These are phyloP conservation scores for Somion occarium DNA, from an alignment of 1,284 basidiomycete species.

Conservation along the genomic window DNA sequence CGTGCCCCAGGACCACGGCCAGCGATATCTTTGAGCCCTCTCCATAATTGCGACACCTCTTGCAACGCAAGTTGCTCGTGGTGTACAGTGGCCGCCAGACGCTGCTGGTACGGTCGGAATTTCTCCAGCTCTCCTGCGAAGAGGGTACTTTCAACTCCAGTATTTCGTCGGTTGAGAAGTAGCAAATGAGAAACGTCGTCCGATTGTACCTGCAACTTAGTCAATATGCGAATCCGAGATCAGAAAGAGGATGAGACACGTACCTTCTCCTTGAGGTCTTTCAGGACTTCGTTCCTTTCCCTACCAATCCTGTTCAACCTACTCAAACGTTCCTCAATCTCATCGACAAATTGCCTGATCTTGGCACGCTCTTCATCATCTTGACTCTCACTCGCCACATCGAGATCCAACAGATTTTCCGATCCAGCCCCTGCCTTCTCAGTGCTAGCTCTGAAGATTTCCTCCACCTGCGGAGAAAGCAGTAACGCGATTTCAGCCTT, in stretches of 20 bases:
- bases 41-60: conserved; percentile 69
- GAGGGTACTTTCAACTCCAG: conserved; percentile 79
- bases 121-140: conserved; percentile 95
- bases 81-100: conserved; percentile 71
- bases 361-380: conserved; percentile 68
- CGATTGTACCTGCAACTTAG: conserved; percentile 67
- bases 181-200: conserved; percentile 97
- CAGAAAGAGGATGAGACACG: background rate
- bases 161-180: conserved; percentile 85
- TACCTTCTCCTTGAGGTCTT: conserved; percentile 93
- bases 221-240: background rate
- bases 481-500: conserved; percentile 67
- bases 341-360: conserved; percentile 64
- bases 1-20: conserved; percentile 67
- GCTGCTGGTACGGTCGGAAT: conserved; percentile 87
- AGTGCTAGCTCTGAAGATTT: conserved; percentile 62
- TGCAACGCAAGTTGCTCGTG: conserved; percentile 72
- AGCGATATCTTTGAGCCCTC: conserved; percentile 66
- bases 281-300: conserved; percentile 84
- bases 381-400: conserved; percentile 53
- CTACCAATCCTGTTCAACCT: conserved; percentile 77
- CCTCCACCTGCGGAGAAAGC: conserved; percentile 61
- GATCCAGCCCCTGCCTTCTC: conserved; percentile 38
- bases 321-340: conserved; percentile 76
- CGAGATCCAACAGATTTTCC: conserved; percentile 66